Conservation (phyloP, 805 yeast species). For the Metschnikowia bowlesiae region DNA sequence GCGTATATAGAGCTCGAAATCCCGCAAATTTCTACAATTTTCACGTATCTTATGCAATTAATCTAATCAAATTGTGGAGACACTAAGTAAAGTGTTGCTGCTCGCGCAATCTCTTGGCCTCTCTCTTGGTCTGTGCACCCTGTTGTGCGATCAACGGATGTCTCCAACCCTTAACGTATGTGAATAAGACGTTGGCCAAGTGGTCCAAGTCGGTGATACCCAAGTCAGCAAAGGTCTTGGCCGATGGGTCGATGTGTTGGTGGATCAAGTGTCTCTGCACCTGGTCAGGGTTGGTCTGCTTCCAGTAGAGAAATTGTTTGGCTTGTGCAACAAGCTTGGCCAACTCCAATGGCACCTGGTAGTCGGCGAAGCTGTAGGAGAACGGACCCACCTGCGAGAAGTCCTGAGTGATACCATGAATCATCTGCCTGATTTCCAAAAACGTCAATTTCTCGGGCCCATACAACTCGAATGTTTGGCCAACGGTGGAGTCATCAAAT, state of each 20-base stretch:
- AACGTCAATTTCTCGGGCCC: conserved; percentile 66
- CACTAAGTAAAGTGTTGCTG: conserved; percentile 40
- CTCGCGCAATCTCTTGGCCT: conserved; percentile 40
- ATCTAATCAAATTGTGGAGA: not conserved
- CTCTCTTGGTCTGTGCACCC: conserved; percentile 40
- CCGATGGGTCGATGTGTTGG: conserved; percentile 58
- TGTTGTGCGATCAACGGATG: conserved; percentile 46
- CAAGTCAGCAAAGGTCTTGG: conserved; percentile 63
- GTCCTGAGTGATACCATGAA: conserved; percentile 57
- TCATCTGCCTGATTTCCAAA: conserved; percentile 63
- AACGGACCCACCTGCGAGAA: conserved; percentile 43
- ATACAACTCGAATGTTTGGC: conserved; percentile 67
- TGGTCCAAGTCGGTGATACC: conserved; percentile 50
- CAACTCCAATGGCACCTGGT: conserved; percentile 40
- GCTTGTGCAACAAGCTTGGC: conserved; percentile 44
- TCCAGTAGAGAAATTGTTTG: conserved; percentile 43
- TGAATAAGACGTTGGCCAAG: conserved; percentile 44
- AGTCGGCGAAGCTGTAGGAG: conserved; percentile 40
- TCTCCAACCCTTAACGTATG: conserved; percentile 47
- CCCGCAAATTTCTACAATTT: not conserved
- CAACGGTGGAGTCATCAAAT: conserved; percentile 74
- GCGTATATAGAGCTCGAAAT: no score
- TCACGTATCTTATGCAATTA: conserved; percentile 4
- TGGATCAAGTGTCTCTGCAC: conserved; percentile 67
- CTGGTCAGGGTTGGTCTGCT: conserved; percentile 62